Percentiles rank a stretch among this genome's conserved stretches.
Evolutionary conservation across 176 grass and related monocot species (phyloP).

Genomic region (Hyparrhenia diplandra): DNA sequence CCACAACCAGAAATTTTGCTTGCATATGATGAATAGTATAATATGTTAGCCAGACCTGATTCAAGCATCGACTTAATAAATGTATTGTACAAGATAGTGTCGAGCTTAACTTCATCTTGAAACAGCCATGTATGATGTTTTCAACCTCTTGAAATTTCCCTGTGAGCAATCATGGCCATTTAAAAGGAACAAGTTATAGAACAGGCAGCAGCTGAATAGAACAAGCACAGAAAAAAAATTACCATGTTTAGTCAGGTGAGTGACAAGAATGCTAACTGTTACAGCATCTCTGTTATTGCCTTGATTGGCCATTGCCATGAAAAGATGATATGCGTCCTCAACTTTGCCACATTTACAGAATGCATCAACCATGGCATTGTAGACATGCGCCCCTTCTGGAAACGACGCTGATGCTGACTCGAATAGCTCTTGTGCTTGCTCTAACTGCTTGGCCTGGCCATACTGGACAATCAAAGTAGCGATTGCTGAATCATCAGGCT

Average conservation of each 20-base stretch:
- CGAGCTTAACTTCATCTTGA: slow-evolving; percentile 55
- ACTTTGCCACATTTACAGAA: slow-evolving; percentile 64
- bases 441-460: slow-evolving; percentile 57
- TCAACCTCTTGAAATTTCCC: slow-evolving; percentile 77
- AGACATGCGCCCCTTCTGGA: slow-evolving; percentile 31
- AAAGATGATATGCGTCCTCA: slow-evolving; percentile 54
- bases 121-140: slow-evolving; percentile 58
- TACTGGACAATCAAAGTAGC: slow-evolving; percentile 77
- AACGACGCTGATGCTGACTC: slow-evolving; percentile 27
- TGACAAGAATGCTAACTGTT: slow-evolving; percentile 83
- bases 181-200: not conserved
- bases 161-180: slow-evolving; percentile 23
- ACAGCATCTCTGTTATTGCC: slow-evolving; percentile 53
- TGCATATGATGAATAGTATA: slow-evolving; percentile 17
- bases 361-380: slow-evolving; percentile 73
- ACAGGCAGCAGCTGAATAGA: not conserved
- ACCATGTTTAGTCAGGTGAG: slow-evolving; percentile 71
- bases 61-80: slow-evolving; percentile 91
- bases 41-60: slow-evolving; percentile 53
- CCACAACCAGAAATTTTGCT: not conserved
- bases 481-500: slow-evolving; percentile 56
- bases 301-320: slow-evolving; percentile 41
- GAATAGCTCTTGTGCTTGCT: slow-evolving; percentile 54
- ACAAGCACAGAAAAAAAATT: not conserved
- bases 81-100: slow-evolving; percentile 87